These are phyloP conservation scores for Penicillium malachiteum DNA, from an alignment of 495 filamentous ascomycete genomes.

Conservation along the genomic window DNA sequence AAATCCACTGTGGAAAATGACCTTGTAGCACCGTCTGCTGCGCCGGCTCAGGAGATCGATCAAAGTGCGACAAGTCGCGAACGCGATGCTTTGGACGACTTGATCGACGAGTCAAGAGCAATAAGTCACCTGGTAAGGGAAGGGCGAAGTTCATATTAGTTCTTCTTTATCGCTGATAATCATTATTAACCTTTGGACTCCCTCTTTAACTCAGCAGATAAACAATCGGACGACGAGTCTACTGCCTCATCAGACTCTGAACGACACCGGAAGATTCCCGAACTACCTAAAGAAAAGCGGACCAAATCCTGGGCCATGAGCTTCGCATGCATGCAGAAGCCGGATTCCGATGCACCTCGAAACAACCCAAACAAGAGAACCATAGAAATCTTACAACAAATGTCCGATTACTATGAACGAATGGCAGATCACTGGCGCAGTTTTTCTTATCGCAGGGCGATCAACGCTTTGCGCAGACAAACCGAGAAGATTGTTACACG, in stretches of 20 bases:
- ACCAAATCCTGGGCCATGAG: slow-evolving; percentile 44
- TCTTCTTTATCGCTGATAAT: neutral
- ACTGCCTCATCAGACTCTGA: slow-evolving; percentile 17
- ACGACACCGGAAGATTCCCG: slow-evolving; percentile 16
- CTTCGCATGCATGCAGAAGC: slow-evolving; percentile 69
- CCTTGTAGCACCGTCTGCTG: neutral
- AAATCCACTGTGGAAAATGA: neutral
- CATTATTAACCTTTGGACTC: slow-evolving; percentile 41
- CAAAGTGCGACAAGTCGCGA: slow-evolving; percentile 6
- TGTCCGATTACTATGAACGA: slow-evolving; percentile 78
- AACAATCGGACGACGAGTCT: slow-evolving; percentile 23
- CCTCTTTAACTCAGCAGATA: slow-evolving; percentile 24
- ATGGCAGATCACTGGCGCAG: slow-evolving; percentile 78
- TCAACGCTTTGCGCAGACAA: slow-evolving; percentile 69
- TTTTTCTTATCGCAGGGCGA: slow-evolving; percentile 77
- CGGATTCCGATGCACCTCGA: slow-evolving; percentile 36
- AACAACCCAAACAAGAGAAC: slow-evolving; percentile 69
- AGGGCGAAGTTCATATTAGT: neutral
- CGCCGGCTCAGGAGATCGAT: neutral
- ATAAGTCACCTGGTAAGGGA: slow-evolving; percentile 52
- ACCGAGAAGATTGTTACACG: slow-evolving; percentile 61
- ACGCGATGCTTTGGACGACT: slow-evolving; percentile 54
- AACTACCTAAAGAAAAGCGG: slow-evolving; percentile 2
- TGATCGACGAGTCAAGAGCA: slow-evolving; percentile 56
- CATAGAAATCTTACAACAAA: slow-evolving; percentile 75